Evolutionary conservation across 345 rosid species (phyloP), one percentile per base, ranked within the genome.

Genomic region (Isatis tinctoria): DNA sequence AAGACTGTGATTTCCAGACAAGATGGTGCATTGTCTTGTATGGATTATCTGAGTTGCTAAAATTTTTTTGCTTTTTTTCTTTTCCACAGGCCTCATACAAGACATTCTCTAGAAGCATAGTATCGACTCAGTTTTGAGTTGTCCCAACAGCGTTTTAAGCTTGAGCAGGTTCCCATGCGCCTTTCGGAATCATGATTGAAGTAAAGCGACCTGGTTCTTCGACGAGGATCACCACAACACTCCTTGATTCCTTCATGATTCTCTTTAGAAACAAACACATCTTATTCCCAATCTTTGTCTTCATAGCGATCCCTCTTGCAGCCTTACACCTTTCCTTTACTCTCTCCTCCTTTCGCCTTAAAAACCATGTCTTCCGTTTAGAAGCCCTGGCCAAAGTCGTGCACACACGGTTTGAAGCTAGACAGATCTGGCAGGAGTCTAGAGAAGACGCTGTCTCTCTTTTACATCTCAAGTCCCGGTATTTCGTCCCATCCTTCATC

Each of bases 361-460:
- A 77, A 59, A 72, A 76, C 78, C 85, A 82, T 52, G 83, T 91
- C 78, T 78, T 74, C 68, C 80, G 73, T 73, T 78, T 93, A 59
- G 92, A 91, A 54, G 81, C 78, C 60, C 67, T 91, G 35, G 90
- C 85, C 28, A 53, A 57, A 22, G 68, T 78, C 6, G 70, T 89
- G 56, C 54, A 79, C 59, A 87, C 92, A 16, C 84, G 79, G 73
- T 77, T 86, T 63, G 92, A 93, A 76, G 79, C 92, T 58, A 84
- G 85, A 28, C 90, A 88, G 36, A 83, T 85, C 35, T 80, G 84
- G 85, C 64, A 70, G 73, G 96, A 90, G 74, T 86, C 97, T 43
- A 87, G 94, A 65, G 81, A 74, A 54, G 73, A 69, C 3, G 87
- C 90, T 36, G 56, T 87, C 69, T 69, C 83, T 2, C 90, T 88